Conservation (phyloP, 495 filamentous ascomycete species). For the Melanomma pulvis-pyrius region DNA sequence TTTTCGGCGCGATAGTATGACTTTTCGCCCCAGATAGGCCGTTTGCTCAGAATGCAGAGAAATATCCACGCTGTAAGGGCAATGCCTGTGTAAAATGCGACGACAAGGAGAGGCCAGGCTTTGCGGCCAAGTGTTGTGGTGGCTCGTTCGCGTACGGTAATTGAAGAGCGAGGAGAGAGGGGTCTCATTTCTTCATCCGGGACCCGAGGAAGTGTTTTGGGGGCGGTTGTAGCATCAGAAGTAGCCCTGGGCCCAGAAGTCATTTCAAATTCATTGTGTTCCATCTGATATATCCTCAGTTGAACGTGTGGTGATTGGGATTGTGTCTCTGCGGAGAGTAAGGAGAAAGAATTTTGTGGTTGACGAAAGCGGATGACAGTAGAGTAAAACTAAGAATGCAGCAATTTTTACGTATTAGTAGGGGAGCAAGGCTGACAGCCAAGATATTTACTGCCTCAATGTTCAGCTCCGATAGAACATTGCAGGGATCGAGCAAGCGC, state of each 20-base stretch:
- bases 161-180: background rate
- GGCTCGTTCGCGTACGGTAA: background rate
- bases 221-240: background rate
- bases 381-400: too few species aligned
- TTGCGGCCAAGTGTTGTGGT: background rate
- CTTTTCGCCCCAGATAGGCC: background rate
- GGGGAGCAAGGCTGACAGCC: too few species aligned
- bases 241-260: background rate
- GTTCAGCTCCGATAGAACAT: too few species aligned
- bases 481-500: too few species aligned
- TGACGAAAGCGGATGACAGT: background rate
- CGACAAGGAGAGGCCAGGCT: background rate
- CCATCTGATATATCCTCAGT: background rate
- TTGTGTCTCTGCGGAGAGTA: background rate
- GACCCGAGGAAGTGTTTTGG: background rate
- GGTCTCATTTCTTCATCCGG: background rate
- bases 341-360: background rate
- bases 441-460: too few species aligned
- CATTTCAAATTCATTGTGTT: background rate
- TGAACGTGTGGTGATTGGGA: background rate
- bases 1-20: background rate
- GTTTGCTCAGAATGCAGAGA: background rate
- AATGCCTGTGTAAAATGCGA: background rate
- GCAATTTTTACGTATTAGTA: too few species aligned
- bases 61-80: constrained; percentile 3